A percentile compares a stretch with the other conserved stretches of the same genome.
Evolutionary conservation across 2,329 filamentous ascomycete species (phyloP).

Genomic region (Scedosporium boydii): DNA sequence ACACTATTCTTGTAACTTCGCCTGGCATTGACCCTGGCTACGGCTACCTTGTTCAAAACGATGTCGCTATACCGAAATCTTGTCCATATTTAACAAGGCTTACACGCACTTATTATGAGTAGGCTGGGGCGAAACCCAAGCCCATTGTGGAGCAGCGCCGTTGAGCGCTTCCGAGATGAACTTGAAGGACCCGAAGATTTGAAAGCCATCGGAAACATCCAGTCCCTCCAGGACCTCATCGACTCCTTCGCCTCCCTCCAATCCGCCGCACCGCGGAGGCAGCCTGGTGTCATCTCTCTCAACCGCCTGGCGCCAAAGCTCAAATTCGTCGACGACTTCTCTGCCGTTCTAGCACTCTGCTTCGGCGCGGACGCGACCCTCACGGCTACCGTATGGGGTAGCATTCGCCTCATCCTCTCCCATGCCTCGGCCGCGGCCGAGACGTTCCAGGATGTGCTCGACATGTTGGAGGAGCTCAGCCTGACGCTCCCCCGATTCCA

Average conservation of each 20-base stretch:
- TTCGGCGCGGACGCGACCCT: constrained; percentile 17
- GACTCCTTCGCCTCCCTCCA: background rate
- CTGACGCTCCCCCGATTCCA: constrained; percentile 18
- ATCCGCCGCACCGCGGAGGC: background rate
- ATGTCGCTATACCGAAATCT: too few relatives aligned
- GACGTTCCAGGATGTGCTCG: constrained; percentile 15
- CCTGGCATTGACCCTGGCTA: too few relatives aligned
- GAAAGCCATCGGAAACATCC: background rate
- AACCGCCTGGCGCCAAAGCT: constrained; percentile 9
- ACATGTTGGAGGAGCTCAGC: constrained; percentile 20
- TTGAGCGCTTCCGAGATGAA: background rate
- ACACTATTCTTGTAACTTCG: too few relatives aligned
- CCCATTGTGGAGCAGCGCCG: background rate
- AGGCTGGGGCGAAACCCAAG: background rate
- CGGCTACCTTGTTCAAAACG: too few relatives aligned
- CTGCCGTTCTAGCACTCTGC: constrained; percentile 16
- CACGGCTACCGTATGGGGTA: constrained; percentile 19
- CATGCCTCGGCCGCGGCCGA: constrained; percentile 15
- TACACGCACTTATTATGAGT: too few relatives aligned
- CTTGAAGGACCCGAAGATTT: background rate
- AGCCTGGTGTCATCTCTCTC: background rate
- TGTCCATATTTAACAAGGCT: too few relatives aligned
- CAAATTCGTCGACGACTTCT: constrained; percentile 19
- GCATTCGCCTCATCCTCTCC: constrained; percentile 15
- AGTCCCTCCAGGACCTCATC: background rate